These are phyloP conservation scores for Waitea zeae DNA, from an alignment of 1,284 basidiomycete genomes.

Conservation along the genomic window DNA sequence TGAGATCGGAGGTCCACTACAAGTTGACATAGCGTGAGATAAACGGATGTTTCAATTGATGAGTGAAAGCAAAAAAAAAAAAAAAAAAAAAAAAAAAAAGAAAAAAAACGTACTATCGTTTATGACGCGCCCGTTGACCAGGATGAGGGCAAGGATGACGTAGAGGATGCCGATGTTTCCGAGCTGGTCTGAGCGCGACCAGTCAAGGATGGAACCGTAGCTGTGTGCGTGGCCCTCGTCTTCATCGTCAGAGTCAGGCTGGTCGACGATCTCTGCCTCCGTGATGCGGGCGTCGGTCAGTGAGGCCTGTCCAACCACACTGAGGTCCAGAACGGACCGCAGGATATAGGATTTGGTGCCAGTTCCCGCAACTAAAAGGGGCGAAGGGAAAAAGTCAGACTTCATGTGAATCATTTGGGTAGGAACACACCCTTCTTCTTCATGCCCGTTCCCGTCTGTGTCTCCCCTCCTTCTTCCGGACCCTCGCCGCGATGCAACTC, in stretches of 20 bases:
- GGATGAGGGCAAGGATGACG: conserved; percentile 51
- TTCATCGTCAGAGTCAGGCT: conserved; percentile 18
- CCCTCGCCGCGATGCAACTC: conserved; percentile 52
- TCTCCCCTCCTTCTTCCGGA: conserved; percentile 16
- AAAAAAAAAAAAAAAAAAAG: neutral
- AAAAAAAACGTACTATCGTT: conserved; percentile 44
- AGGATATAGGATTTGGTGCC: conserved; percentile 62
- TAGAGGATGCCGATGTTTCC: conserved; percentile 46
- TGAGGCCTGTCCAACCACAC: conserved; percentile 39
- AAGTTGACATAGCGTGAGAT: conserved; percentile 5
- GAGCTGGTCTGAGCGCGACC: conserved; percentile 47
- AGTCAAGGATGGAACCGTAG: conserved; percentile 51
- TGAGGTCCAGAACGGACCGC: conserved; percentile 40
- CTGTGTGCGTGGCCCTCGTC: conserved; percentile 22
- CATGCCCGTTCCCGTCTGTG: conserved; percentile 26
- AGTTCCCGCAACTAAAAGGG: conserved; percentile 26
- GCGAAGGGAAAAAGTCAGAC: too few relatives aligned
- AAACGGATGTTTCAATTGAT: too few relatives aligned
- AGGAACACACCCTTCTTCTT: conserved; percentile 36
- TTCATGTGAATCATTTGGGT: too few relatives aligned
- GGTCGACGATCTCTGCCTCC: conserved; percentile 33
- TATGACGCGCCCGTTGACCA: conserved; percentile 50
- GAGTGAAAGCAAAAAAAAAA: too few relatives aligned
- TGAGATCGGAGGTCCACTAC: conserved; percentile 39
- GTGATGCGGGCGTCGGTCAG: conserved; percentile 35